Base-by-base conservation (phyloP, 352 stramenopile genomes). In the Phytopythium helicoides region DNA sequence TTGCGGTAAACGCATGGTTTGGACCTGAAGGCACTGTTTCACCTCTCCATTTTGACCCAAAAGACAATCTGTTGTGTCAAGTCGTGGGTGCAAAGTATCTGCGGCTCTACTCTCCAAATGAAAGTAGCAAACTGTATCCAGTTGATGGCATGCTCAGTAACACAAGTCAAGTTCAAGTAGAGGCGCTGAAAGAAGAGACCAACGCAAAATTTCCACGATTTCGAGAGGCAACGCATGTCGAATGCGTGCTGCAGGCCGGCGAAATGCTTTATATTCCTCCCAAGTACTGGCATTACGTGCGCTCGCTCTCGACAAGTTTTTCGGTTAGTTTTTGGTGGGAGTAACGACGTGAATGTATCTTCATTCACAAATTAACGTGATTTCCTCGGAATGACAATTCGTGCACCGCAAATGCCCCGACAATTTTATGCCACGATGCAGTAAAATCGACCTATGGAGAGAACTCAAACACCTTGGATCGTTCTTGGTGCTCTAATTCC, bases 61-160 rank as follows among this genome's bases (percentile, higher is more conserved):
- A 92, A 56, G 88, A 97, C 65, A 97, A 97, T 49, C 51, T 96
- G 26, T 69, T 97, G 0, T 94, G 84, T 25, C 89, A 97, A 54
- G 83, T 95, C 26, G 73, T 94, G 4, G 87, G 86, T 0, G 45
- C 62, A 36, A 96, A 96, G 52, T 93, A 95, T 56, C 54, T 97
- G 7, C 69, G 85, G 0, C 52, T 97, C 22, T 96, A 94, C 36
- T 69, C 85, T 7, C 81, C 80, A 0, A 46, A 65, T 7, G 67
- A 95, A 36, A 93, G 75, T 23, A 56, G 58, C 9, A 80, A 81
- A 45, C 67, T 97, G 7, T 96, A 96, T 54, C 80, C 86, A 3
- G 71, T 92, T n/a, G 66, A 91, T 22, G 86, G 85, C 2, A 35
- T 95, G 42, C 76, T 97, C 25, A 80, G 65, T 34, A 97, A 97